phyloP scores from a whole-genome alignment of 129 eudicot species.

The Mikania micrantha region DNA sequence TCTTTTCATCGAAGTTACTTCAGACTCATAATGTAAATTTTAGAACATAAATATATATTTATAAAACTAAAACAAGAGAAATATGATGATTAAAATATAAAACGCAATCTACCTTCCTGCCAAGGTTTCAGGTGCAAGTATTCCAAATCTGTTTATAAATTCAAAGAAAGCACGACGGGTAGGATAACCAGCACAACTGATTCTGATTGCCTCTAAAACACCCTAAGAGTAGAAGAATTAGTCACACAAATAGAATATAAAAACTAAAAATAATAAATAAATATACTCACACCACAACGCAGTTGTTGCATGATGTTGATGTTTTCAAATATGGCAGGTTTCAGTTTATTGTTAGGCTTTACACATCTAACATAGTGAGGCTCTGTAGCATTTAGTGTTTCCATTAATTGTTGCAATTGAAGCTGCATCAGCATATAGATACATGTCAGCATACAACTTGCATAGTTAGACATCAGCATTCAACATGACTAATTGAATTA shows the following conservation, averaged over 20 bases:
- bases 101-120: conserved; percentile 55
- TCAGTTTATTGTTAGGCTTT: conserved; percentile 87
- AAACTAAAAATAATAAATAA: neutral
- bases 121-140: conserved; percentile 80
- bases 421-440: conserved; percentile 43
- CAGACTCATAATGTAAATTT: neutral
- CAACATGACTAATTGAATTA: conserved; percentile 3
- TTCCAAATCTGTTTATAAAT: conserved; percentile 91
- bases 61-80: neutral
- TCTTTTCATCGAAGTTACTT: conserved; percentile 77
- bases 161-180: conserved; percentile 98
- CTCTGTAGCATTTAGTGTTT: conserved; percentile 84
- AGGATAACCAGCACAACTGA: conserved; percentile 98
- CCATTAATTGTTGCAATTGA: conserved; percentile 94
- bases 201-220: conserved; percentile 98
- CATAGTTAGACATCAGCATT: conserved; percentile 5
- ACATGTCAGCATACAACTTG: conserved; percentile 13
- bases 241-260: neutral
- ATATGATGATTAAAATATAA: neutral
- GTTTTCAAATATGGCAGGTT: conserved; percentile 91
- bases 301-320: conserved; percentile 86
- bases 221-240: conserved; percentile 52
- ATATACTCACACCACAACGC: conserved; percentile 94
- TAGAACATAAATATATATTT: neutral
- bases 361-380: conserved; percentile 98